These are phyloP conservation scores for Colletotrichum tamarilloi DNA, from an alignment of 2,329 filamentous ascomycete species.

Conservation along the genomic window DNA sequence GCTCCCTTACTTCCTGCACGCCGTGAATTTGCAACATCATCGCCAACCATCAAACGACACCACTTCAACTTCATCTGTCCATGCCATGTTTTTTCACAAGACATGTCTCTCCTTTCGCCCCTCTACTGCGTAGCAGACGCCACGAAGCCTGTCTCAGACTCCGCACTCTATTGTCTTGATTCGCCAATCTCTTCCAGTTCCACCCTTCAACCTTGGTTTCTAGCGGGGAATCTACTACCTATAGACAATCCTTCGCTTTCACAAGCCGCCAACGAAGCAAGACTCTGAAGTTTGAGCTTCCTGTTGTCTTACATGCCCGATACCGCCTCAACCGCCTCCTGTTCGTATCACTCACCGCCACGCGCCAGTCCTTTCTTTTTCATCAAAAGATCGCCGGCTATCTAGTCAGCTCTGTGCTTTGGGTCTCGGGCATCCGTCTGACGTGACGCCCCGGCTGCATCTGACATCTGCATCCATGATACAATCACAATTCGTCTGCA, in stretches of 20 bases:
- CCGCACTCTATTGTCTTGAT: not conserved
- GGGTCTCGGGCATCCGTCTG: constrained; percentile 11
- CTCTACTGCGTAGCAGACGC: not conserved
- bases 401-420: not conserved
- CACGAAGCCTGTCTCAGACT: not conserved
- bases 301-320: not conserved
- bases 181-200: not conserved
- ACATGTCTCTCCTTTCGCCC: constrained; percentile 4
- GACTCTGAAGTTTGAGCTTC: not conserved
- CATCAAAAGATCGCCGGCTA: not conserved
- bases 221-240: not conserved
- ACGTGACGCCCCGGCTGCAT: constrained; percentile 11
- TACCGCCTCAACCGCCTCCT: not conserved
- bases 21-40: constrained; percentile 2
- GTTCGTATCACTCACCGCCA: not conserved
- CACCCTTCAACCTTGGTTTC: not conserved
- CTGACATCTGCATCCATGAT: not conserved
- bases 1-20: not conserved
- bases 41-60: not conserved
- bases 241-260: not conserved
- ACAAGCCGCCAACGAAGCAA: not conserved
- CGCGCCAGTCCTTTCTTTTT: not conserved
- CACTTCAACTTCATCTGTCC: not conserved
- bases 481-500: constrained; percentile 27
- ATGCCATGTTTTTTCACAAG: constrained; percentile 1